phyloP scores from a whole-genome alignment of 306 rosid genomes.

The Crotalaria pallida region DNA sequence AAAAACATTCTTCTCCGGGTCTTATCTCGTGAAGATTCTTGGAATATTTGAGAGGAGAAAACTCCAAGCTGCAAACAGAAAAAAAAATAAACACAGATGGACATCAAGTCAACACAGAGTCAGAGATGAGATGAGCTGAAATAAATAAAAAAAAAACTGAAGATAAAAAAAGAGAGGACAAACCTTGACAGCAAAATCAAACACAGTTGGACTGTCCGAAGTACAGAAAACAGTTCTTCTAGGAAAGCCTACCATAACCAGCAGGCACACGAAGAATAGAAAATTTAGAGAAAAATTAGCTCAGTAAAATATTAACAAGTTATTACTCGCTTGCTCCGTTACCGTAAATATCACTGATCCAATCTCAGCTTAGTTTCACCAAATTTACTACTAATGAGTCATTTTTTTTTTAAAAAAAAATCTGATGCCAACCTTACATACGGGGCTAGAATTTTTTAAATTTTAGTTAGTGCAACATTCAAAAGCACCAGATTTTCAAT shows the following conservation, averaged over 20 bases:
- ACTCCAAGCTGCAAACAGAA: no score
- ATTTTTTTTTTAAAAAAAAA: no score
- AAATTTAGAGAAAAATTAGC: slow-evolving; percentile 2
- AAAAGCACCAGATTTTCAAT: not conserved
- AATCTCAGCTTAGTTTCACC: not conserved
- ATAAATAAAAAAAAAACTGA: no score
- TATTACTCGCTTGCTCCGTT: slow-evolving; percentile 7
- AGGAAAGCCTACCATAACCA: slow-evolving; percentile 64
- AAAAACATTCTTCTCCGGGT: no score
- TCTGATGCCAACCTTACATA: not conserved
- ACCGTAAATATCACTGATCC: not conserved
- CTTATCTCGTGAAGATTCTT: no score
- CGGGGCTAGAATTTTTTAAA: not conserved
- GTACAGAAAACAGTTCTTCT: slow-evolving; percentile 90
- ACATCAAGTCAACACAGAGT: no score
- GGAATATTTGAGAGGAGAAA: no score
- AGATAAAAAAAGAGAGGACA: no score
- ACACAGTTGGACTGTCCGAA: slow-evolving; percentile 86
- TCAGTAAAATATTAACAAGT: slow-evolving; percentile 4
- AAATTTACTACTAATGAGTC: not conserved
- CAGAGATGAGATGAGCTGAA: no score
- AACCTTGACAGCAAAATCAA: no score
- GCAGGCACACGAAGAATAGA: slow-evolving; percentile 11
- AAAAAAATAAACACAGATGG: no score
- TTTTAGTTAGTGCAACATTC: not conserved